Evolutionary conservation across 202 grass and related monocot genomes (phyloP).

Genomic region (Panicum virgatum): DNA sequence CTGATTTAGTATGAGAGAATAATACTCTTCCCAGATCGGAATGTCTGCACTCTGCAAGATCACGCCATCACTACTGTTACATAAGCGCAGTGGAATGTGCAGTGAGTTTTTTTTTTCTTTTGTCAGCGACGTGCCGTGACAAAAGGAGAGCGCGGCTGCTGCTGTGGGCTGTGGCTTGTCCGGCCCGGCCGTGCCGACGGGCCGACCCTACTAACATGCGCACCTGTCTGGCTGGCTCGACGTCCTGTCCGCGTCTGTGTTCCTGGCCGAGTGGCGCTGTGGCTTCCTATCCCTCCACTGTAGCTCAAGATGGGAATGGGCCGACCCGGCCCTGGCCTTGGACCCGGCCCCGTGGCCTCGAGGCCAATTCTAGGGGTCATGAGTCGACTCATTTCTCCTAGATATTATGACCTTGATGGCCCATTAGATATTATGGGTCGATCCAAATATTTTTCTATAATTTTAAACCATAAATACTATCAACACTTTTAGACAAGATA

Average conservation of each 20-base stretch:
- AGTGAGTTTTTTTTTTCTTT: background rate
- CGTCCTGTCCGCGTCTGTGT: constrained; percentile 32
- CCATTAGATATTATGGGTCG: too few species aligned
- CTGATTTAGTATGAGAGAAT: too few species aligned
- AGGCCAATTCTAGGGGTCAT: too few species aligned
- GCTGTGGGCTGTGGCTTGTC: background rate
- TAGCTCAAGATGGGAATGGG: too few species aligned
- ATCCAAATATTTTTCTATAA: too few species aligned
- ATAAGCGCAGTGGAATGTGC: background rate
- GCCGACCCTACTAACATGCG: constrained; percentile 47
- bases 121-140: constrained; percentile 12
- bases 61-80: background rate
- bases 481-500: too few species aligned
- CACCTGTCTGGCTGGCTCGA: constrained; percentile 20
- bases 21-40: too few species aligned
- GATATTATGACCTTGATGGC: too few species aligned
- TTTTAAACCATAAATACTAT: too few species aligned
- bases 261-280: background rate
- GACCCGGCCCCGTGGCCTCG: too few species aligned
- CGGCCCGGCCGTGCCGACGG: background rate
- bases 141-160: background rate
- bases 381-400: too few species aligned
- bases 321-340: too few species aligned
- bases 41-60: constrained; percentile 19
- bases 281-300: background rate